phyloP scores from a whole-genome alignment of 2,329 filamentous ascomycete genomes.

The Colletotrichum echinochloae region DNA sequence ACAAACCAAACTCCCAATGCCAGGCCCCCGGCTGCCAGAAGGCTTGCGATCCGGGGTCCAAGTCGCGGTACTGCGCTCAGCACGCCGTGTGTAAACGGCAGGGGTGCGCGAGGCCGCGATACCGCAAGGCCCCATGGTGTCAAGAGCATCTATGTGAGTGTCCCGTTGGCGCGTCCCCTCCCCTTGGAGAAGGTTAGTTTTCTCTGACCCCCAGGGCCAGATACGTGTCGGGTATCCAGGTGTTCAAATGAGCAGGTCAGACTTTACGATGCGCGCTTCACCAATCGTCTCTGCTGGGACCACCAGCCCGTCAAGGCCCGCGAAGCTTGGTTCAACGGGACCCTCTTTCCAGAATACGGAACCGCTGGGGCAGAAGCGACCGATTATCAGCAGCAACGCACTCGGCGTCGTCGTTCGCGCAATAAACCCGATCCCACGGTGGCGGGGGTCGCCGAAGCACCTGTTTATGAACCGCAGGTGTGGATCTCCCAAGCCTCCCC shows the following conservation, averaged over 20 bases:
- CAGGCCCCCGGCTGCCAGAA: conserved; percentile 31
- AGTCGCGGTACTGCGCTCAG: conserved; percentile 35
- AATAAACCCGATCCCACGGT: conserved; percentile 3
- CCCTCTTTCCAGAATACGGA: background rate
- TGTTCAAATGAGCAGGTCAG: conserved; percentile 37
- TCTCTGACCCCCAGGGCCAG: conserved; percentile 25
- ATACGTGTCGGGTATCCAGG: conserved; percentile 34
- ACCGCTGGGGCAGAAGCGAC: background rate
- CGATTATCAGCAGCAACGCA: conserved; percentile 23
- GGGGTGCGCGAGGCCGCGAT: conserved; percentile 29
- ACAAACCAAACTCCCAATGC: conserved; percentile 23
- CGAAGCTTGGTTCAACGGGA: conserved; percentile 21
- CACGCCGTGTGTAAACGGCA: conserved; percentile 35
- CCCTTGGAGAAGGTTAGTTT: background rate
- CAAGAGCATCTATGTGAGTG: conserved; percentile 37
- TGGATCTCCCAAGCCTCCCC: background rate
- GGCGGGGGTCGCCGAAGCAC: background rate
- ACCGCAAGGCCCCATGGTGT: conserved; percentile 36
- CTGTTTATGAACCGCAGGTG: background rate
- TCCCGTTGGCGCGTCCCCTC: conserved; percentile 1
- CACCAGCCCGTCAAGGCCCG: conserved; percentile 26
- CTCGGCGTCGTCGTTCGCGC: conserved; percentile 26
- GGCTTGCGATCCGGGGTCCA: conserved; percentile 16
- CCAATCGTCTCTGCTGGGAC: conserved; percentile 33
- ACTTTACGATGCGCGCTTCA: conserved; percentile 31